Conservation (phyloP, 108 stramenopile species). For the Fragilariopsis cylindrus region DNA sequence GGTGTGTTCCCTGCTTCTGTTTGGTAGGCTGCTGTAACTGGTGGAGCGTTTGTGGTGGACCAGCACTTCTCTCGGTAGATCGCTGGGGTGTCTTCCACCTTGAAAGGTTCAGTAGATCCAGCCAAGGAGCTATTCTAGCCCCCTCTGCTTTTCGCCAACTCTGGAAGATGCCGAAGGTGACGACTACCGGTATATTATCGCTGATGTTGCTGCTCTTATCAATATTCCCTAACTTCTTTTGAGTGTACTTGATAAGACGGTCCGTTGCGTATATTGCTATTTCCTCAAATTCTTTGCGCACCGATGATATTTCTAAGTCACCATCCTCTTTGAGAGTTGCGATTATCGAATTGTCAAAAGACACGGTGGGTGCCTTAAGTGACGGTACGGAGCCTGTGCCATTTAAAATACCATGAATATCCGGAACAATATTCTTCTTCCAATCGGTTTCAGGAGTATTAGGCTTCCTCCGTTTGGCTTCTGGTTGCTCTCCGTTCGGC, state of each 20-base stretch:
- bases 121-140: constrained; percentile 78
- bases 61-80: constrained; percentile 13
- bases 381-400: constrained; percentile 46
- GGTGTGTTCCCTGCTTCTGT: constrained; percentile 3
- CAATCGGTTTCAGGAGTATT: constrained; percentile 19
- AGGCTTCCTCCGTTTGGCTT: constrained; percentile 32
- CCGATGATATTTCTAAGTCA: constrained; percentile 17
- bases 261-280: constrained; percentile 73
- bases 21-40: constrained; percentile 17
- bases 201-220: background rate
- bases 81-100: constrained; percentile 64
- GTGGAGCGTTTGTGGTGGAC: background rate
- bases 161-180: constrained; percentile 66
- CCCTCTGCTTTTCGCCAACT: constrained; percentile 86
- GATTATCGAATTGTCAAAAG: constrained; percentile 35
- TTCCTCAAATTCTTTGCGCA: constrained; percentile 71
- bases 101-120: constrained; percentile 77
- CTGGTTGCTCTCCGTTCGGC: constrained; percentile 15
- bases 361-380: constrained; percentile 45
- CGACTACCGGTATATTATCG: constrained; percentile 1
- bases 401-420: constrained; percentile 9
- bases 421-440: constrained; percentile 4
- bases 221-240: constrained; percentile 22
- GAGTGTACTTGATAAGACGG: constrained; percentile 51
- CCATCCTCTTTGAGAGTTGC: constrained; percentile 34